A percentile compares a stretch with the other conserved stretches of the same genome.
Evolutionary conservation across 2,329 filamentous ascomycete genomes (phyloP).

Genomic region (Trichoderma sp.): DNA sequence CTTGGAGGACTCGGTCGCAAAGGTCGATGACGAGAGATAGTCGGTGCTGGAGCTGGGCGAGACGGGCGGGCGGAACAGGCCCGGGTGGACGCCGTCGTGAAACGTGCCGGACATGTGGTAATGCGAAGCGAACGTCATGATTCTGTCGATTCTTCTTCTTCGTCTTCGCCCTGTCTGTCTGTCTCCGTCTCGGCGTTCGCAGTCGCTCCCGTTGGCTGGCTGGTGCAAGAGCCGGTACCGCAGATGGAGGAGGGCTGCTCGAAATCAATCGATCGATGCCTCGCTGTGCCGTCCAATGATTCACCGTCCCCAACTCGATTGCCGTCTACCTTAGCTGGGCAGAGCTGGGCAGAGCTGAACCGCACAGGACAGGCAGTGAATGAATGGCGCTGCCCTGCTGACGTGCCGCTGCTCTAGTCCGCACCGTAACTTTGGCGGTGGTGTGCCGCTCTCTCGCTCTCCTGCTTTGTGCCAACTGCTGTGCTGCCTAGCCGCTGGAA

Average conservation of each 20-base stretch:
- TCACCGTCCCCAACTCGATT: neutral
- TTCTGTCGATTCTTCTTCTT: neutral
- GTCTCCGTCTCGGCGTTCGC: neutral
- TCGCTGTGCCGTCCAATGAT: neutral
- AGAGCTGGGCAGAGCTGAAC: neutral
- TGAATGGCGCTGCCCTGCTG: constrained; percentile 9
- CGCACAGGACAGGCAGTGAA: neutral
- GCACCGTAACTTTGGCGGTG: neutral
- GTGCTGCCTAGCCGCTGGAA: neutral
- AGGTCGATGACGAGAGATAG: constrained; percentile 35
- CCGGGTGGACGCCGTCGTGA: constrained; percentile 42
- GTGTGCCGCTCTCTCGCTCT: neutral
- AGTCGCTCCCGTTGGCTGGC: neutral
- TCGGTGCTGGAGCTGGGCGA: constrained; percentile 41
- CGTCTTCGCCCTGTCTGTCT: neutral
- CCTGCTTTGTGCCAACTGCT: neutral
- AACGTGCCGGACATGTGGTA: constrained; percentile 39
- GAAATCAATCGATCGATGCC: neutral
- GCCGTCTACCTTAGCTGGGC: neutral
- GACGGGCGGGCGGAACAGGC: constrained; percentile 46
- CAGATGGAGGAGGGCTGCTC: neutral
- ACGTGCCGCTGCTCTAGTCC: neutral
- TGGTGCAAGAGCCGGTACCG: neutral
- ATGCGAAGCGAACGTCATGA: constrained; percentile 31
- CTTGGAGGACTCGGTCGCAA: constrained; percentile 34